Evolutionary conservation across 306 rosid species (phyloP), one percentile per base, ranked within the genome.

Genomic region (Biancaea sappan): DNA sequence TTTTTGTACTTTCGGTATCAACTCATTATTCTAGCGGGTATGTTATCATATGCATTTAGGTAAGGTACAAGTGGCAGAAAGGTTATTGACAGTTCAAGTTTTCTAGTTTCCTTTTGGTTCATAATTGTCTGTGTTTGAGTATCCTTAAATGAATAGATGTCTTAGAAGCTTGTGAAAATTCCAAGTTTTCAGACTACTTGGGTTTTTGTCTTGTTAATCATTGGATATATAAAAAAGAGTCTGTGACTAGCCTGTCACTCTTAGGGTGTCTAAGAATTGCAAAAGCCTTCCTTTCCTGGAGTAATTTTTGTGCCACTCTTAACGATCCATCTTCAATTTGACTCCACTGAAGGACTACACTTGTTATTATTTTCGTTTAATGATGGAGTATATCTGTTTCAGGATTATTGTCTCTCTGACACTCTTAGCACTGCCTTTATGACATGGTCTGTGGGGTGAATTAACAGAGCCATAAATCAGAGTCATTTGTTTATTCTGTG

Each of bases 1-100:
- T 63, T 29, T 83, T 50, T 85, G 56, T 81, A 79, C 66, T 58
- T 79, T 71, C 72, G 73, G 79, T 81, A 83, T 83, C 83, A 48
- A 69, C 83, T 84, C 79, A 22, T 80, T 65, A 78, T 84, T 79
- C 78, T 85, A 81, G 91, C 65, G 71, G 80, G 86, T 72, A 75
- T 76, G 78, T 50, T 81, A 69, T 54, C 69, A 56, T 75, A 66
- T 66, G 63, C 76, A 76, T 83, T 79, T 80, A 84, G 85, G 66
- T 16, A 63, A 67, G 80, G 60, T 77, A 22, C 66, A 28, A 29
- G 66, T 38, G 76, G 86, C 80, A 73, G 24, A 75, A 85, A 83
- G 85, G 84, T 75, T 86, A 61, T 82, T 83, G 82, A 74, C 40
- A 82, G 74, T 81, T 80, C 58, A 70, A 44, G 79, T 81, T 84